Conservation (phyloP, 345 rosid genomes). For the Citrus sinensis region DVS_A1.0 CM039164.1:2520001-2520500, state of each 20-base stretch:
- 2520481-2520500: background rate
- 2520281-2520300: background rate
- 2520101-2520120: background rate
- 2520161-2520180: background rate
- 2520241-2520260: background rate
- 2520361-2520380: background rate
- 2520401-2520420: background rate
- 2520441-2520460: background rate
- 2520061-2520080: conserved; percentile 87
- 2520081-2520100: conserved; percentile 72
- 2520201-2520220: background rate
- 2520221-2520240: background rate
- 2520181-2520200: background rate
- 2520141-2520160: background rate
- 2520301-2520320: background rate
- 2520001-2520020: conserved; percentile 74
- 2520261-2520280: background rate
- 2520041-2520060: conserved; percentile 91
- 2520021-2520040: conserved; percentile 80
- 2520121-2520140: background rate
- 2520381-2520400: background rate
- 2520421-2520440: background rate
- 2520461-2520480: background rate
- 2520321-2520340: background rate
- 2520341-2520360: background rate